These are phyloP conservation scores for Pyrus communis DNA, from an alignment of 306 rosid species.

Conservation along the genomic window DNA sequence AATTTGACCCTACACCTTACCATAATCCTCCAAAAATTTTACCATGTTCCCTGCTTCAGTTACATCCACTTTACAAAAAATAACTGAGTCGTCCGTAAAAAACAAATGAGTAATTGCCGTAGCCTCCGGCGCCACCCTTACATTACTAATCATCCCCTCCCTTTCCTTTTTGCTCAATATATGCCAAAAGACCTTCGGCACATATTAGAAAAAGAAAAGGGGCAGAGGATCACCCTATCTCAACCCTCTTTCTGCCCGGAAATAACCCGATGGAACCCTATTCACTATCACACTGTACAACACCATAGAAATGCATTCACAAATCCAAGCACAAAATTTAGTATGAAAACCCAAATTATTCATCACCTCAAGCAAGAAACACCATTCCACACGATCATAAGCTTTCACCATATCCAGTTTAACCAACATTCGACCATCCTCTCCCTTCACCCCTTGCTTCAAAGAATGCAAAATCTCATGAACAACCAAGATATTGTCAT, in stretches of 20 bases:
- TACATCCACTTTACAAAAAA: no score
- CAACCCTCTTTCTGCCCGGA: fast-evolving
- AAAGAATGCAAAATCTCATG: neutral
- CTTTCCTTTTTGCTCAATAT: fast-evolving
- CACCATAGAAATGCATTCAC: neutral
- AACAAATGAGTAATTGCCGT: no score
- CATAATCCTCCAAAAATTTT: no score
- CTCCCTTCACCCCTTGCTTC: neutral
- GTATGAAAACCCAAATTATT: neutral
- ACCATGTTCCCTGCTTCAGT: no score
- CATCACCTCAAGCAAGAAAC: neutral
- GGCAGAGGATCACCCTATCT: neutral
- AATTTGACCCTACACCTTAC: no score
- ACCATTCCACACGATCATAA: neutral
- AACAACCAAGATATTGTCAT: neutral
- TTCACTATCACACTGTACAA: neutral
- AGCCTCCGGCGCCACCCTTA: no score
- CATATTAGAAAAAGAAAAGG: neutral
- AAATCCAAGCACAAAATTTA: neutral
- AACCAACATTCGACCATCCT: neutral
- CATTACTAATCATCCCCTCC: neutral
- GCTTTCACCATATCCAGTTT: neutral
- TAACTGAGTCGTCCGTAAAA: no score
- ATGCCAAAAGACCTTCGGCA: fast-evolving
- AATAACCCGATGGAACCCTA: neutral